These are phyloP conservation scores for Ramularia endophylla DNA, from an alignment of 2,329 filamentous ascomycete species.

Conservation along the genomic window DNA sequence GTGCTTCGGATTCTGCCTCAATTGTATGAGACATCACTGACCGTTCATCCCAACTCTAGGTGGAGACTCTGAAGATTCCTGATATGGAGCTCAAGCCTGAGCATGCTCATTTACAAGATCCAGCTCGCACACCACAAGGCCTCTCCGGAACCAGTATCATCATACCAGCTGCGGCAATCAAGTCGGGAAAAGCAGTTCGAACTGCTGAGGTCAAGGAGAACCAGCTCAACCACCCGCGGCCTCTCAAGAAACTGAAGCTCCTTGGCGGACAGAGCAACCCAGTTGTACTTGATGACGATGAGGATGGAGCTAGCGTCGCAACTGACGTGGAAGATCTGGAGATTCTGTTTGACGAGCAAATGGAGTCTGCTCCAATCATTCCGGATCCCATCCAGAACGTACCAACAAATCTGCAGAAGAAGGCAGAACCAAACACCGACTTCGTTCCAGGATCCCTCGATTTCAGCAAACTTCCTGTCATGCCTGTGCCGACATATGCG, in stretches of 20 bases:
- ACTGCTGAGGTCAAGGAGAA: conserved; percentile 1
- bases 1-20: too few relatives aligned
- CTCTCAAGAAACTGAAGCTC: conserved; percentile 21
- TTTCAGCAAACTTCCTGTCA: conserved; percentile 54
- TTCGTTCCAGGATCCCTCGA: conserved; percentile 66
- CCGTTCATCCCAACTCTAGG: too few relatives aligned
- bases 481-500: conserved; percentile 62
- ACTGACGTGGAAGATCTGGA: conserved; percentile 45
- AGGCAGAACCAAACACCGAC: conserved; percentile 39
- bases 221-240: conserved; percentile 7
- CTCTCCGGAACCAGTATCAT: conserved; percentile 32
- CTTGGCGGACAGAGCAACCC: conserved; percentile 29
- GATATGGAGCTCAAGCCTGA: conserved; percentile 17
- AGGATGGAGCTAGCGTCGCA: conserved; percentile 41
- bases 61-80: conserved; percentile 13
- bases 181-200: conserved; percentile 36
- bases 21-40: too few relatives aligned
- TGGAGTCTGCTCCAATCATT: conserved; percentile 5
- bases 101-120: conserved; percentile 36
- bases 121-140: conserved; percentile 37
- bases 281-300: conserved; percentile 34
- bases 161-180: conserved; percentile 50
- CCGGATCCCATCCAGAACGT: conserved; percentile 2
- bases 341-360: conserved; percentile 33
- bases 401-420: conserved; percentile 1